Base-by-base conservation (phyloP, 805 yeast species). In the Metschnikowia kofuensis region DNA sequence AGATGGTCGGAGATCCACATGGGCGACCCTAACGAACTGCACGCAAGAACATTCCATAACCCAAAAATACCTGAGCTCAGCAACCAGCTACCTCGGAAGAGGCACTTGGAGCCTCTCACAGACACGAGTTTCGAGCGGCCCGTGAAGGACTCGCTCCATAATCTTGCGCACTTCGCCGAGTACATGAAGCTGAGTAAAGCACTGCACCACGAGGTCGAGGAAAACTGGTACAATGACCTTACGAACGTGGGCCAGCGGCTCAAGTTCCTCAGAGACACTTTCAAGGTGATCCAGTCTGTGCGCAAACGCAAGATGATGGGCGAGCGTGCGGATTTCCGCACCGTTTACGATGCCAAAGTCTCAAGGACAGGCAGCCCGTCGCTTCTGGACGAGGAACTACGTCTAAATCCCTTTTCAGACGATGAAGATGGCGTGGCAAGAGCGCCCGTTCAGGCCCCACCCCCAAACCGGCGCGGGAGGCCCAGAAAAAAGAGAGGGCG, bases 281-380 rank as follows among this genome's bases (percentile, higher is more conserved):
- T 42, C 49, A 55, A 53, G 35, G 58, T 56, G 46, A 45, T 56
- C 35, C 58, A 56, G 48, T 45, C 50, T 28, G 60, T 55, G 38
- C 56, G 58, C 46, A 56, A 55, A 34, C 52, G 54, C 34, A 52
- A 54, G 32, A 40, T 49, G 44, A 45, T 55, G 55, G 60, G 60
- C 38, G 50, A 50, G 13, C 46, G 52, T 16, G 60, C 52, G 15
- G 60, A 56, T 40, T 56, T 56, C 49, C 51, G 48, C 7, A 42
- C 48, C 12, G 40, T 45, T 12, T 45, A 47, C 32, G 59, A 54
- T 10, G 42, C 46, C 14, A 34, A 38, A 27, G 40, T 42, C n/a
- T 42, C 53, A 13, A 48, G 49, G 6, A 47, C 47, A 4, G 49
- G 48, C n/a, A 52, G 54, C 28, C 55, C 60, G 21, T 27, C 43